phyloP scores from a whole-genome alignment of 805 yeast genomes.

The Lipomyces mesembrius region DNA sequence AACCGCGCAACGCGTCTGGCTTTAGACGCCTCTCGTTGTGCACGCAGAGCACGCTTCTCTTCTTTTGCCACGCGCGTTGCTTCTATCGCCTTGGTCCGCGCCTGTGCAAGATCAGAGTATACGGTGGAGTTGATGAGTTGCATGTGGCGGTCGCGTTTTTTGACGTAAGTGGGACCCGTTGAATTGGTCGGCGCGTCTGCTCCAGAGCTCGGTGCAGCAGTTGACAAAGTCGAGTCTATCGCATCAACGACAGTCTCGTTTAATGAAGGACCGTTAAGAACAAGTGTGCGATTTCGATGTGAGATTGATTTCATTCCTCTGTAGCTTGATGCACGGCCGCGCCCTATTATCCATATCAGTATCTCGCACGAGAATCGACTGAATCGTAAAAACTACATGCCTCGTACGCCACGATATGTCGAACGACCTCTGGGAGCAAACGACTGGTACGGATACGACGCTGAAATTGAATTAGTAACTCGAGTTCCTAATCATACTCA shows the following conservation, averaged over 20 bases:
- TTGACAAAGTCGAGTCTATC: constrained; percentile 4
- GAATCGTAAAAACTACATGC: neutral
- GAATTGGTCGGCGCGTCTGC: neutral
- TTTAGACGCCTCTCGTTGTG: constrained; percentile 37
- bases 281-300: constrained; percentile 37
- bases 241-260: neutral
- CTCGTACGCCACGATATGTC: constrained; percentile 1
- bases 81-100: constrained; percentile 37
- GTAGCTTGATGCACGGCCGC: constrained; percentile 25
- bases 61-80: constrained; percentile 33
- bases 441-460: neutral
- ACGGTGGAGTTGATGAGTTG: constrained; percentile 37
- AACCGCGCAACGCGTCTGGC: constrained; percentile 18
- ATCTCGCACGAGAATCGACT: neutral
- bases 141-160: constrained; percentile 38
- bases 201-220: neutral
- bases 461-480: neutral
- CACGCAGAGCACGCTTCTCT: constrained; percentile 28
- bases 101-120: constrained; percentile 32
- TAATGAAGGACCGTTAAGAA: constrained; percentile 17
- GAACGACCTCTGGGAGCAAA: neutral
- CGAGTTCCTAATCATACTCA: neutral
- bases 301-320: constrained; percentile 20
- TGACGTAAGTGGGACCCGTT: constrained; percentile 20
- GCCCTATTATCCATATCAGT: constrained; percentile 16